These are phyloP conservation scores for Xylaria palmicola DNA, from an alignment of 495 filamentous ascomycete genomes.

Conservation along the genomic window DNA sequence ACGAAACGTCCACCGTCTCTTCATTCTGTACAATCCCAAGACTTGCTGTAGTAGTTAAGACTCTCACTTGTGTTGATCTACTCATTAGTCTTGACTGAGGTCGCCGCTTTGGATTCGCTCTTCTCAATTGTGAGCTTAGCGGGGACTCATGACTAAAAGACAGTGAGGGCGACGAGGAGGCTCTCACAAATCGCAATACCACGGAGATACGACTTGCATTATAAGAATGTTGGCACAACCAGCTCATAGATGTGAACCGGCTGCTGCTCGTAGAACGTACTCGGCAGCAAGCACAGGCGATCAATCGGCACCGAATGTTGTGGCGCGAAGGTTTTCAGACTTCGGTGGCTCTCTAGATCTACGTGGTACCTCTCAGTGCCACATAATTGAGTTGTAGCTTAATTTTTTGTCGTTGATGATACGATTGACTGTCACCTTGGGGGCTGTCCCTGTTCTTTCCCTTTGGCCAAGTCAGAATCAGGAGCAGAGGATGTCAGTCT, in stretches of 20 bases:
- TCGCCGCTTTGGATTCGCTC: neutral
- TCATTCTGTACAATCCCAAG: neutral
- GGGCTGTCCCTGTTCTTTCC: conserved; percentile 14
- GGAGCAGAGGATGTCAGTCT: conserved; percentile 28
- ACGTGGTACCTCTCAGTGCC: neutral
- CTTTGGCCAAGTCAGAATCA: conserved; percentile 13
- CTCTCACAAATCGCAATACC: neutral
- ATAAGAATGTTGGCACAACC: neutral
- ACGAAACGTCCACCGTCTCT: conserved; percentile 7
- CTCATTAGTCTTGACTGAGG: neutral
- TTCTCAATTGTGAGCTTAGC: neutral
- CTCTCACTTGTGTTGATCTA: neutral
- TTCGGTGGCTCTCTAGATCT: neutral
- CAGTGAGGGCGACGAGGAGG: neutral
- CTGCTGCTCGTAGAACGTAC: neutral
- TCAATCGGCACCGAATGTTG: neutral
- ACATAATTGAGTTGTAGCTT: neutral
- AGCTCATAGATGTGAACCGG: neutral
- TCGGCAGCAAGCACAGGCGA: neutral
- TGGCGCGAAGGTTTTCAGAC: neutral
- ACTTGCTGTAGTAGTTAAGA: neutral
- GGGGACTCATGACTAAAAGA: neutral
- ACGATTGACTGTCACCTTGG: conserved; percentile 7
- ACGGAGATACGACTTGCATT: neutral
- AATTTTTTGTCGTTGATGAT: neutral